These are phyloP conservation scores for Groenewaldozyma tartarivorans DNA, from an alignment of 805 yeast genomes.

Conservation along the genomic window DNA sequence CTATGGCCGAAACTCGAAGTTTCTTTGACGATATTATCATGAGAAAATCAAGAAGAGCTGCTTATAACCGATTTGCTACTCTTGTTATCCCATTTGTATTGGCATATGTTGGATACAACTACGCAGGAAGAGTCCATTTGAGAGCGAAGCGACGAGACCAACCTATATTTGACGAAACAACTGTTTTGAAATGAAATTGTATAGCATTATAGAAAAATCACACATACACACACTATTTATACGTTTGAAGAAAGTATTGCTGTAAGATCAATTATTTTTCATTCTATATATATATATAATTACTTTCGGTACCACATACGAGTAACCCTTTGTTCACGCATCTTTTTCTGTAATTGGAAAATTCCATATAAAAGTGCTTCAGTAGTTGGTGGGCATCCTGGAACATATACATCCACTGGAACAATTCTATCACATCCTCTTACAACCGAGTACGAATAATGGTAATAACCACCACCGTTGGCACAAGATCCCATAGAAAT, in stretches of 20 bases:
- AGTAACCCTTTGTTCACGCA: slow-evolving; percentile 71
- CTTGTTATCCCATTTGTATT: slow-evolving; percentile 25
- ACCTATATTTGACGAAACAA: slow-evolving; percentile 6
- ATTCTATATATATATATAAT: not conserved
- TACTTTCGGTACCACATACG: slow-evolving; percentile 75
- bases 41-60: not conserved
- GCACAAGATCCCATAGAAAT: slow-evolving; percentile 93
- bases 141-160: slow-evolving; percentile 18
- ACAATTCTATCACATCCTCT: slow-evolving; percentile 84
- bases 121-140: slow-evolving; percentile 15
- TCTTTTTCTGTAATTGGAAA: slow-evolving; percentile 81
- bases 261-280: not conserved
- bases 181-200: not conserved
- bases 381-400: slow-evolving; percentile 88
- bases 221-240: no score
- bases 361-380: slow-evolving; percentile 89
- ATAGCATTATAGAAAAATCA: no score
- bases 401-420: slow-evolving; percentile 85
- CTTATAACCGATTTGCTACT: not conserved
- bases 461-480: slow-evolving; percentile 89
- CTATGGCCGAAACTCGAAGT: not conserved
- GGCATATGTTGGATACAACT: slow-evolving; percentile 26
- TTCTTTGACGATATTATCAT: not conserved
- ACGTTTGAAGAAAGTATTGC: no score
- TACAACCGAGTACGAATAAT: slow-evolving; percentile 79